Percentiles rank a stretch among this genome's conserved stretches.
Evolutionary conservation across 2,329 filamentous ascomycete genomes (phyloP).

Genomic region (Colletotrichum agaves): DNA sequence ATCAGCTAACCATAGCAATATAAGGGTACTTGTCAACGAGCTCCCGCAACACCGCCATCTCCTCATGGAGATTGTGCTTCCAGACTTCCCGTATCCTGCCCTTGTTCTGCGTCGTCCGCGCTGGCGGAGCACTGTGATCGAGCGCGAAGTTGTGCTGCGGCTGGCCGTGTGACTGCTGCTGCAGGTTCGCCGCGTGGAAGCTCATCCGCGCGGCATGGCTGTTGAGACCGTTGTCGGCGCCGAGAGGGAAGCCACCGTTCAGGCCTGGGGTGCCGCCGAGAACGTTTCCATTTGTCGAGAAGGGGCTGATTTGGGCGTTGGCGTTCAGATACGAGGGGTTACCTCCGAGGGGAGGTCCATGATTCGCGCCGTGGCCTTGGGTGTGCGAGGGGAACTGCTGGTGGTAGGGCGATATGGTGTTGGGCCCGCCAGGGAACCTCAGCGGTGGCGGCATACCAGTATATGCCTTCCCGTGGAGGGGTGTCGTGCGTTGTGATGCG

Average conservation of each 20-base stretch:
- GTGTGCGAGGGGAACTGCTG: slow-evolving; percentile 65
- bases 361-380: slow-evolving; percentile 58
- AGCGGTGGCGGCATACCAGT: slow-evolving; percentile 54
- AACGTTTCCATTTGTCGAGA: slow-evolving; percentile 66
- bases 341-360: slow-evolving; percentile 65
- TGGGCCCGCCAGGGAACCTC: slow-evolving; percentile 60
- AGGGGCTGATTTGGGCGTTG: slow-evolving; percentile 75
- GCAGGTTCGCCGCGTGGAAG: slow-evolving; percentile 76
- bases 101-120: slow-evolving; percentile 73
- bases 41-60: slow-evolving; percentile 86
- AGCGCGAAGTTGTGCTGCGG: slow-evolving; percentile 42
- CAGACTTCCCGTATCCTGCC: slow-evolving; percentile 95
- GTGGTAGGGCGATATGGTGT: slow-evolving; percentile 54
- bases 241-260: slow-evolving; percentile 66
- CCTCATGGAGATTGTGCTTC: slow-evolving; percentile 89
- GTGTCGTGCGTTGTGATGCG: background rate
- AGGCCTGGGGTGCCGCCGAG: slow-evolving; percentile 69
- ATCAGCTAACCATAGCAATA: slow-evolving; percentile 87
- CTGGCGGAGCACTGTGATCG: slow-evolving; percentile 41
- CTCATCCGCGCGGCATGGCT: slow-evolving; percentile 90
- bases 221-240: slow-evolving; percentile 77
- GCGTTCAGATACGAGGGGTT: slow-evolving; percentile 79
- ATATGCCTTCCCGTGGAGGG: slow-evolving; percentile 24
- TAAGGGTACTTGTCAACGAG: slow-evolving; percentile 93
- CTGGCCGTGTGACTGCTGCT: slow-evolving; percentile 65